Conservation (phyloP, 2,329 filamentous ascomycete species). For the Zymoseptoria brevis region DNA sequence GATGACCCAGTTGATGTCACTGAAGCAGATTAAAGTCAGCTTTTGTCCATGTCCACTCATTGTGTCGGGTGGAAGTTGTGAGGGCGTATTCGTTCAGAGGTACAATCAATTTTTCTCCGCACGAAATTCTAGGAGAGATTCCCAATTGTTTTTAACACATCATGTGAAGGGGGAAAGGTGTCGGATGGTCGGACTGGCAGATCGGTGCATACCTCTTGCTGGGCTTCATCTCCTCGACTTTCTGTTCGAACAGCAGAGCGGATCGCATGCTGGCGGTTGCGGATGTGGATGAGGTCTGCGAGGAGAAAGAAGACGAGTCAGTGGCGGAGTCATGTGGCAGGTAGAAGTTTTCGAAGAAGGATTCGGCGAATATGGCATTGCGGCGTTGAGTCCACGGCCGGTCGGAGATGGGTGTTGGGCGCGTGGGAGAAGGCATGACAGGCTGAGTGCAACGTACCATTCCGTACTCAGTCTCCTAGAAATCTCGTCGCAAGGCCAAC, state of each 20-base stretch:
- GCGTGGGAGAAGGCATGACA: neutral
- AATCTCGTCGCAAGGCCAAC: neutral
- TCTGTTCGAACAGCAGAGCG: conserved; percentile 66
- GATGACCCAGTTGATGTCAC: conserved; percentile 90
- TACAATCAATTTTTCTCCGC: conserved; percentile 82
- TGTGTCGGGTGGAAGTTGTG: neutral
- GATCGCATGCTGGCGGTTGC: conserved; percentile 58
- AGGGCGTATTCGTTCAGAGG: conserved; percentile 47
- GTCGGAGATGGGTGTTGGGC: neutral
- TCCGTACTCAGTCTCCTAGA: neutral
- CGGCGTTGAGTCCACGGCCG: neutral
- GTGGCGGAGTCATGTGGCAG: neutral
- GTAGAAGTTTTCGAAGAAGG: neutral
- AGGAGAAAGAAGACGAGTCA: conserved; percentile 2
- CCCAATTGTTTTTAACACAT: conserved; percentile 87
- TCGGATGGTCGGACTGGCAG: conserved; percentile 1
- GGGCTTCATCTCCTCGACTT: conserved; percentile 74
- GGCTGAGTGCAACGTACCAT: neutral
- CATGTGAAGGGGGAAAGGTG: conserved; percentile 52
- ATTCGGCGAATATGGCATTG: neutral
- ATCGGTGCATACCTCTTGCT: conserved; percentile 60
- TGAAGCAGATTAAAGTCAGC: conserved; percentile 35
- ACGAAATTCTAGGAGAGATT: conserved; percentile 98
- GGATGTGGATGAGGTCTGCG: conserved; percentile 55
- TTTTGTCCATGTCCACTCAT: neutral